These are phyloP conservation scores for Alliaria petiolata DNA, from an alignment of 345 rosid species.

Conservation along the genomic window DNA sequence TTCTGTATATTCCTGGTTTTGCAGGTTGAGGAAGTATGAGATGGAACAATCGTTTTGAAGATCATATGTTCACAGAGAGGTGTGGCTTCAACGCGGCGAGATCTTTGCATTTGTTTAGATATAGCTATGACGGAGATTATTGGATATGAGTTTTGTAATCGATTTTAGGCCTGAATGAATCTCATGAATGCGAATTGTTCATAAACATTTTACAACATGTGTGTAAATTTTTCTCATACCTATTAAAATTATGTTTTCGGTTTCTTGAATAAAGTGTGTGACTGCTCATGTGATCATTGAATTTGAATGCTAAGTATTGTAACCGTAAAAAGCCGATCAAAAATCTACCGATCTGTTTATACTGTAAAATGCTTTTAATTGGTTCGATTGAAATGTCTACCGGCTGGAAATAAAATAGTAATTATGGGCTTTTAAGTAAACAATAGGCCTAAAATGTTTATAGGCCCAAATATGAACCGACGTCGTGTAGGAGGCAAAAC, in stretches of 20 bases:
- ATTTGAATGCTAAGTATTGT: background rate
- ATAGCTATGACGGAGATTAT: constrained; percentile 8
- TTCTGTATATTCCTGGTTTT: constrained; percentile 3
- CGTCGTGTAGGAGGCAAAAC: constrained; percentile 10
- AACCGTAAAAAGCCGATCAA: no score
- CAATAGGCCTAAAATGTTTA: background rate
- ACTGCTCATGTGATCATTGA: no score
- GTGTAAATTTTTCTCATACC: constrained; percentile 13
- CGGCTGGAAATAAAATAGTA: no score
- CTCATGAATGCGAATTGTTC: constrained; percentile 27
- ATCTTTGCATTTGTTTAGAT: constrained; percentile 25
- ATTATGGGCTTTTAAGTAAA: no score
- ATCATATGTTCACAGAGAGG: constrained; percentile 7
- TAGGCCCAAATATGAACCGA: background rate
- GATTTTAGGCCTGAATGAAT: background rate
- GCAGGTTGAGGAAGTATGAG: constrained; percentile 75
- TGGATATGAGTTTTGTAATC: constrained; percentile 20
- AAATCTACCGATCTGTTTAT: no score
- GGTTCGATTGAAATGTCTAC: no score
- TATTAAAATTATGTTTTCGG: background rate
- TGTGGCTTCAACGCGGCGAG: background rate
- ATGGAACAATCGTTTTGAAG: background rate
- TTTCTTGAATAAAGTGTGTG: background rate
- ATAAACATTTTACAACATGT: constrained; percentile 13
- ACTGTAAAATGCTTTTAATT: no score